Evolutionary conservation across 2,329 filamentous ascomycete species (phyloP).

Genomic region (Zymoseptoria pseudotritici): DNA sequence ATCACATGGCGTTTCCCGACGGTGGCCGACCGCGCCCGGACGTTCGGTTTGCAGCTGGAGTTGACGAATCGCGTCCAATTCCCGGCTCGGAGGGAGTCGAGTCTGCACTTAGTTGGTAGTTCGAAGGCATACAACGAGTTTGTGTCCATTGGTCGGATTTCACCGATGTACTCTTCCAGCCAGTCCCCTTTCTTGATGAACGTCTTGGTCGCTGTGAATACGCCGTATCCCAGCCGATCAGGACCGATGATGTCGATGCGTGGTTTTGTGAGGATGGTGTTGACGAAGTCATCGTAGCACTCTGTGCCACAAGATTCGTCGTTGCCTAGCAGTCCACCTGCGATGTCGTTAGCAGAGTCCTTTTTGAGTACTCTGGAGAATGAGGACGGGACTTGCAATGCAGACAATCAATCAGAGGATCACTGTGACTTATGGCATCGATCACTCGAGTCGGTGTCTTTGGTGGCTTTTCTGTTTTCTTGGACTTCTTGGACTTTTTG

Average conservation of each 20-base stretch:
- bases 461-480: not conserved
- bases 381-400: not conserved
- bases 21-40: not conserved
- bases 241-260: conserved; percentile 6
- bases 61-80: conserved; percentile 12
- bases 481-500: not conserved
- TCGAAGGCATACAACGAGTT: not conserved
- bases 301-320: not conserved
- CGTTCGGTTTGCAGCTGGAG: conserved; percentile 6
- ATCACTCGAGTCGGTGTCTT: not conserved
- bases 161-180: conserved; percentile 9
- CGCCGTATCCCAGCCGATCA: conserved; percentile 4
- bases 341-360: not conserved
- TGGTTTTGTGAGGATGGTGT: not conserved
- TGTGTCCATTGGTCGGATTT: not conserved
- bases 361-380: not conserved
- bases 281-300: not conserved
- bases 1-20: conserved; percentile 5
- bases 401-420: not conserved
- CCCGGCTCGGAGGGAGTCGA: conserved; percentile 4
- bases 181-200: conserved; percentile 4
- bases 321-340: not conserved
- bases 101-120: not conserved
- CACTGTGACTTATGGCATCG: not conserved
- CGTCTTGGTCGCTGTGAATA: conserved; percentile 2